A percentile compares a stretch with the other conserved stretches of the same genome.
Evolutionary conservation across 106 monocot genomes (phyloP).

Genomic region (Dendrobium officinale): DNA sequence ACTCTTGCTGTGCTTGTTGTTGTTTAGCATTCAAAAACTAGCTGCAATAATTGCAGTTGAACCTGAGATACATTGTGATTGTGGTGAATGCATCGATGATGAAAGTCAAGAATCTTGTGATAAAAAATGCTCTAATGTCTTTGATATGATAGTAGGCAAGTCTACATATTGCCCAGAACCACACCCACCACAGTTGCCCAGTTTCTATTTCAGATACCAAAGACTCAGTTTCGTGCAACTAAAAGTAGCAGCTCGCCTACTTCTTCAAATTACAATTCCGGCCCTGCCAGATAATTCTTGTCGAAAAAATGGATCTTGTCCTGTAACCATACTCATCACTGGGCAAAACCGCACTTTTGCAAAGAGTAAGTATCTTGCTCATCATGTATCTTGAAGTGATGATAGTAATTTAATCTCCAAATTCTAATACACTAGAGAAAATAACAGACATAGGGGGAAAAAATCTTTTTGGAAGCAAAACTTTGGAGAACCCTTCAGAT

Average conservation of each 20-base stretch:
- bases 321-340: conserved; percentile 19
- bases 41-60: background rate
- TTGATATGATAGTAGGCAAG: background rate
- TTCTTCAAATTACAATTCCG: background rate
- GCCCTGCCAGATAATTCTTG: background rate
- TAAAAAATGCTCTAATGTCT: background rate
- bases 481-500: conserved; percentile 3
- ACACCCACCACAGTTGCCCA: conserved; percentile 4
- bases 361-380: conserved; percentile 9
- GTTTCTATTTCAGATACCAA: conserved; percentile 1
- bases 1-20: background rate
- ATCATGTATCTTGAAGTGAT: background rate
- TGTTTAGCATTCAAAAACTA: conserved; percentile 1
- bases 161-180: conserved; percentile 1
- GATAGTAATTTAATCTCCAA: background rate
- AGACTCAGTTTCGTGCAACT: background rate
- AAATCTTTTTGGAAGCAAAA: conserved; percentile 7
- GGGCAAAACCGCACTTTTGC: conserved; percentile 20
- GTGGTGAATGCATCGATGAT: background rate
- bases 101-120: background rate
- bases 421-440: background rate
- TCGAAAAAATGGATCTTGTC: conserved; percentile 5
- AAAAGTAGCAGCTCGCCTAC: background rate
- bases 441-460: background rate
- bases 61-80: background rate